phyloP scores from a whole-genome alignment of 192 early-diverging fungal species.

The Martensiomyces pterosporus region DNA sequence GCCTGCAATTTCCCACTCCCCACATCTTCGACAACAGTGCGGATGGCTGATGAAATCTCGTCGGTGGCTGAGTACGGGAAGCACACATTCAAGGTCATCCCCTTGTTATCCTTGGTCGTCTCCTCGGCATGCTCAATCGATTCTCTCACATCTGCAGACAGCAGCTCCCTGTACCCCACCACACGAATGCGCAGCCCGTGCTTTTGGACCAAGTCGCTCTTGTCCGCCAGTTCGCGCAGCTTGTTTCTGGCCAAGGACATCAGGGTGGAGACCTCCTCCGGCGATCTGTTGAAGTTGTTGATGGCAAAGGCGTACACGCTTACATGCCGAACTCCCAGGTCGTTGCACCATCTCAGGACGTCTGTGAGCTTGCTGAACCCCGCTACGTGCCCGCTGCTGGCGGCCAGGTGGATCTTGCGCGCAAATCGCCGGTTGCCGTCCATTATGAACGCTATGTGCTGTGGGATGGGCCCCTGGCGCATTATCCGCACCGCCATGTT shows the following conservation, averaged over 20 bases:
- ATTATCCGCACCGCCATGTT: slow-evolving; percentile 29
- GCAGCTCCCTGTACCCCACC: slow-evolving; percentile 66
- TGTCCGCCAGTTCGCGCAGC: slow-evolving; percentile 65
- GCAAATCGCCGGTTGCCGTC: slow-evolving; percentile 97
- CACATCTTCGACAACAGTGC: slow-evolving; percentile 54
- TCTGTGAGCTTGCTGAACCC: slow-evolving; percentile 77
- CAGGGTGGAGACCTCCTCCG: slow-evolving; percentile 77
- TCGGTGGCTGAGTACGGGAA: slow-evolving; percentile 89
- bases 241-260: slow-evolving; percentile 78
- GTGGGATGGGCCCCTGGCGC: slow-evolving; percentile 73
- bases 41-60: slow-evolving; percentile 78
- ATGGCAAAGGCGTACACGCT: slow-evolving; percentile 98
- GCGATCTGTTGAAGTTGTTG: slow-evolving; percentile 91
- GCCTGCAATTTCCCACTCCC: slow-evolving; percentile 48
- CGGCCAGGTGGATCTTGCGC: slow-evolving; percentile 52
- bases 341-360: slow-evolving; percentile 86
- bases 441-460: slow-evolving; percentile 94
- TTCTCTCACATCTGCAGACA: slow-evolving; percentile 61
- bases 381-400: slow-evolving; percentile 67
- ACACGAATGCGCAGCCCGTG: slow-evolving; percentile 76
- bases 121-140: slow-evolving; percentile 61
- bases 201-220: slow-evolving; percentile 68
- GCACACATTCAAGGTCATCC: slow-evolving; percentile 83
- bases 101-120: slow-evolving; percentile 60
- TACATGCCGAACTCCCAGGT: slow-evolving; percentile 78